Base-by-base conservation (phyloP, 208 protist genomes). In the Endotrypanum monterogeii region DNA sequence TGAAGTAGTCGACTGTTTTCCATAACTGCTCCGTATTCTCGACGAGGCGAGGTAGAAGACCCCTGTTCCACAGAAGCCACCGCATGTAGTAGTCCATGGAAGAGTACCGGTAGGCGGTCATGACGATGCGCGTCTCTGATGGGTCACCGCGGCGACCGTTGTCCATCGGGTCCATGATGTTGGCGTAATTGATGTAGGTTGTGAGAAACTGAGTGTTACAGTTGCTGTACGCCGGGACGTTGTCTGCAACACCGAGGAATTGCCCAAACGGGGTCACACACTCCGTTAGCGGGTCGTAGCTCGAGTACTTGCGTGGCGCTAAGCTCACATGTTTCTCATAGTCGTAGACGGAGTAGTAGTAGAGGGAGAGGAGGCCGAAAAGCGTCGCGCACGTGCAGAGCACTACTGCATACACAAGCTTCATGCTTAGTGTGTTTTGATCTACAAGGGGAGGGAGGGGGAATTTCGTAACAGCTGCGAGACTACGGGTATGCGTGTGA, bases 171-270 rank as follows among this genome's bases (percentile, higher is more conserved):
- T 86, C 73, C 50, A 73, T 69, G 25, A 88, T 48, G 35, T 80
- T 78, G 41, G 77, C 60, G 54, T 86, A 90, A 52, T 72, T 76
- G 25, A 78, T 56, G 25, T 74, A 71, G 28, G 81, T 70, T 8
- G 79, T 72, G 20, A 67, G 54, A 46, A 85, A 82, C 14, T 46
- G 41, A 2, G 73, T 69, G 71, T 88, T 75, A 69, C 87, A 94
- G 70, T 94, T 94, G 76, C 89, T 94, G 68, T 85, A 92, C 23
- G 82, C 85, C 1, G 87, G 89, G 6, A 90, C 76, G 54, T 77
- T 62, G 55, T 83, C 68, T 14, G 82, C 83, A 67, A 84, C 79
- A 50, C 89, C 89, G n/a, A 94, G 79, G 14, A 87, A 28, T 16
- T 76, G 77, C 16, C 83, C 87, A 46, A 89, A 87, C 2, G 75